phyloP scores from a whole-genome alignment of 345 rosid species.

The Aethionema arabicum region DNA sequence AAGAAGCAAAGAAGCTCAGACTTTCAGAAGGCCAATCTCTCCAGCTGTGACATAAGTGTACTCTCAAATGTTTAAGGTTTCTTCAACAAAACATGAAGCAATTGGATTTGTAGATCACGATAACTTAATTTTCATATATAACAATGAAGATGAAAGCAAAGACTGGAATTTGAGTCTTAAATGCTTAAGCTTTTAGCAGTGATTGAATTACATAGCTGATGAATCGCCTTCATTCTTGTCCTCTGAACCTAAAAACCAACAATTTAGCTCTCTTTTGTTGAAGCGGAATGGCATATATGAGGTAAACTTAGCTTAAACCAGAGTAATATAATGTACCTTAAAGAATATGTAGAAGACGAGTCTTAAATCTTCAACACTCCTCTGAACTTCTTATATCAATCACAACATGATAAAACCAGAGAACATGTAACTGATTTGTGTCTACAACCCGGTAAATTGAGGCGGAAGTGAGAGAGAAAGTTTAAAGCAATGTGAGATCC shows the following conservation, averaged over 20 bases:
- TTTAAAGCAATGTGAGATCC: background rate
- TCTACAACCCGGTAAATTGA: no score
- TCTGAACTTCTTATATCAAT: constrained; percentile 39
- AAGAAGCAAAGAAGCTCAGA: background rate
- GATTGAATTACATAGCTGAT: constrained; percentile 13
- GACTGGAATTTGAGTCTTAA: background rate
- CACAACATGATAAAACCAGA: constrained; percentile 37
- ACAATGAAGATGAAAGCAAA: constrained; percentile 1
- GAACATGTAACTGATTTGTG: constrained; percentile 51
- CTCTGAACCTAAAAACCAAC: constrained; percentile 16
- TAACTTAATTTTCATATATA: background rate
- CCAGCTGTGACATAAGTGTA: constrained; percentile 8
- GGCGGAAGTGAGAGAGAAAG: background rate
- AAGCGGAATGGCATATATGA: background rate
- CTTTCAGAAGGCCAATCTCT: background rate
- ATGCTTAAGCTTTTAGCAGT: constrained; percentile 9
- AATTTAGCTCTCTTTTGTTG: background rate
- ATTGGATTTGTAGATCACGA: constrained; percentile 7
- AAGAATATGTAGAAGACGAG: constrained; percentile 40
- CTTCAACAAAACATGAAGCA: constrained; percentile 7
- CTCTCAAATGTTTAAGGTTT: background rate
- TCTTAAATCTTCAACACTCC: constrained; percentile 43
- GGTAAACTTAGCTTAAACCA: background rate
- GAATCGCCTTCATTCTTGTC: constrained; percentile 17
- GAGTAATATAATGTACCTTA: constrained; percentile 45